Base-by-base conservation (phyloP, 2,329 filamentous ascomycete genomes). In the Colletotrichum sp. region DNA sequence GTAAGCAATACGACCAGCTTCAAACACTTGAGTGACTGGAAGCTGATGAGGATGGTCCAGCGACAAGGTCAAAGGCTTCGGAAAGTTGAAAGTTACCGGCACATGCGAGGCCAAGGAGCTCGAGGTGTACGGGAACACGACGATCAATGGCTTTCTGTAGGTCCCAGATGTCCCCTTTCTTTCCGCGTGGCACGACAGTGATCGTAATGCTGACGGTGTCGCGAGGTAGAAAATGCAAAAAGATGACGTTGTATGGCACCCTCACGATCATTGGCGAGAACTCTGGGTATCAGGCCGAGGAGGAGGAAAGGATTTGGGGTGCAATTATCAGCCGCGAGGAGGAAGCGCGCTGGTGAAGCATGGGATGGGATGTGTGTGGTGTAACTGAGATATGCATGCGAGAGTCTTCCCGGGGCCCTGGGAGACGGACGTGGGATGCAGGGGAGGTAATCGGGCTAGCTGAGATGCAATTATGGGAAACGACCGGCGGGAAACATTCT, bases 51-150 rank as follows among this genome's bases (percentile, higher is more conserved):
- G 18, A 18, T 29, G 29, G 18, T 38, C 55, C 58, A 86, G 84
- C 58, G 84, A 84, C 73, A 86, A 85, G 73, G 84, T 88, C 76
- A 86, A 86, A 64, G 84, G 86, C 31, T 87, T 83, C 74, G 87
- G 86, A 24, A 86, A 87, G 77, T 80, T 88, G 47, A 86, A 80
- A 65, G 77, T 88, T 29, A 80, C 81, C 13, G 87, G 87, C 8
- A 84, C 80, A 29, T 79, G 87, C 8, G 83, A 87, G 51, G 85
- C 82, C 13, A 79, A 81, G 5, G 84, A 85, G 33, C 78, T 88
- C 21, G 86, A 88, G 72, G 84, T 88, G 15, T 88, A 86, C 78
- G 87, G 87, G 9, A 85, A 85, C 64, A 78, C 87, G 55, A 84
- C 79, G 55, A 83, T 88, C 72, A 83, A 84, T 12, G 87, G 87